A percentile compares a stretch with the other conserved stretches of the same genome.
Evolutionary conservation across 768 basidiomycete genomes (phyloP).

Genomic region (Mycena olivaceomarginata): DNA sequence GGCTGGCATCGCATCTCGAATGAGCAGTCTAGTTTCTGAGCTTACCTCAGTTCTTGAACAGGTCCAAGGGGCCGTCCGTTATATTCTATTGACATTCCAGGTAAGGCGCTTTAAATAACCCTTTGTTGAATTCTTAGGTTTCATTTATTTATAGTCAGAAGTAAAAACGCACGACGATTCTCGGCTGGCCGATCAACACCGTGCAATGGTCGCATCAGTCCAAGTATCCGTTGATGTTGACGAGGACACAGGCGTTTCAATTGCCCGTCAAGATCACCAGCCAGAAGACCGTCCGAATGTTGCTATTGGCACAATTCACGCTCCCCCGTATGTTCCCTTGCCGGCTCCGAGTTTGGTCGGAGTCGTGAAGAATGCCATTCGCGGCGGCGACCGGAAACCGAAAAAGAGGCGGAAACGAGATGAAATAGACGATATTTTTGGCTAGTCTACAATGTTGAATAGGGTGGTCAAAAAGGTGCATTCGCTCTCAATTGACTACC

Average conservation of each 20-base stretch:
- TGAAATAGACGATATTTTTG: slow-evolving; percentile 86
- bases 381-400: slow-evolving; percentile 48
- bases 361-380: slow-evolving; percentile 9
- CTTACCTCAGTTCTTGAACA: slow-evolving; percentile 61
- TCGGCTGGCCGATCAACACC: slow-evolving; percentile 15
- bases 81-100: slow-evolving; percentile 53
- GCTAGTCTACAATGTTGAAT: slow-evolving; percentile 44
- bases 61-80: slow-evolving; percentile 49
- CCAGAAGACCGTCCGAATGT: not conserved
- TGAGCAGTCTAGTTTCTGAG: slow-evolving; percentile 67
- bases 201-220: not conserved
- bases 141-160: slow-evolving; percentile 33
- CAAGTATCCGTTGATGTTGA: slow-evolving; percentile 7
- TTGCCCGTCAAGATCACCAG: slow-evolving; percentile 6
- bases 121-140: not conserved
- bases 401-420: slow-evolving; percentile 66
- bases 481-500: slow-evolving; percentile 45
- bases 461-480: slow-evolving; percentile 40
- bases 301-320: not conserved
- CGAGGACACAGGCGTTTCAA: slow-evolving; percentile 37
- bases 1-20: slow-evolving; percentile 76
- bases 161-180: not conserved
- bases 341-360: not conserved
- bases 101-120: slow-evolving; percentile 50
- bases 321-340: not conserved